These are phyloP conservation scores for Penicillium ochrochloron DNA, from an alignment of 495 filamentous ascomycete genomes.

Conservation along the genomic window DNA sequence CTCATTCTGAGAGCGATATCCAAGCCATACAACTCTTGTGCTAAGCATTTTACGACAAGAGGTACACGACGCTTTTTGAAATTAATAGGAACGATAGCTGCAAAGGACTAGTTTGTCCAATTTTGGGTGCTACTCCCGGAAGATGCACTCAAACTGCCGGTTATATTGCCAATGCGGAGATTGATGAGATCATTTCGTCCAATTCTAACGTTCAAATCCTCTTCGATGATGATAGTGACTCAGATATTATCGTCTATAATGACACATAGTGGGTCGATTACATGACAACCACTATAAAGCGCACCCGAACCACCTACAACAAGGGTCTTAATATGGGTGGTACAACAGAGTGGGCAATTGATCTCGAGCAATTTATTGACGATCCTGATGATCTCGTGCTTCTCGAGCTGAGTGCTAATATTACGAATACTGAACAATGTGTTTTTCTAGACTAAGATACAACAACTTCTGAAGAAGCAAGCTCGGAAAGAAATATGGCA, in stretches of 20 bases:
- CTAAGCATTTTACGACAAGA: too few relatives aligned
- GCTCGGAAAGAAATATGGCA: neutral
- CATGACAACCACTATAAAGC: neutral
- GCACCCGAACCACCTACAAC: neutral
- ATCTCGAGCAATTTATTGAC: neutral
- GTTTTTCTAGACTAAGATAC: neutral
- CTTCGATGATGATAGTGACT: neutral
- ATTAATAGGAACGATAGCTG: too few relatives aligned
- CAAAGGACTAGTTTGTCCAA: too few relatives aligned
- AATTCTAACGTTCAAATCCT: neutral
- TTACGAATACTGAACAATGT: neutral
- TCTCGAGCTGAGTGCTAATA: neutral
- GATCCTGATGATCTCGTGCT: neutral
- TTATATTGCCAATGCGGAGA: conserved; percentile 10
- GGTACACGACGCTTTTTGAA: too few relatives aligned
- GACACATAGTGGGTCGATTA: conserved; percentile 3
- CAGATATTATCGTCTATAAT: neutral
- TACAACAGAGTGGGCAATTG: neutral
- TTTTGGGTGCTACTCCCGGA: conserved; percentile 20
- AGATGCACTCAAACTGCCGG: conserved; percentile 7
- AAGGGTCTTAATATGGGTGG: conserved; percentile 3
- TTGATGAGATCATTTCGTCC: conserved; percentile 1
- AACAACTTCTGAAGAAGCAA: neutral
- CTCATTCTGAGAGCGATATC: too few relatives aligned
- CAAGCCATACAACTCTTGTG: too few relatives aligned